Conservation (phyloP, 805 yeast species). For the Yarrowia keelungensis region DNA sequence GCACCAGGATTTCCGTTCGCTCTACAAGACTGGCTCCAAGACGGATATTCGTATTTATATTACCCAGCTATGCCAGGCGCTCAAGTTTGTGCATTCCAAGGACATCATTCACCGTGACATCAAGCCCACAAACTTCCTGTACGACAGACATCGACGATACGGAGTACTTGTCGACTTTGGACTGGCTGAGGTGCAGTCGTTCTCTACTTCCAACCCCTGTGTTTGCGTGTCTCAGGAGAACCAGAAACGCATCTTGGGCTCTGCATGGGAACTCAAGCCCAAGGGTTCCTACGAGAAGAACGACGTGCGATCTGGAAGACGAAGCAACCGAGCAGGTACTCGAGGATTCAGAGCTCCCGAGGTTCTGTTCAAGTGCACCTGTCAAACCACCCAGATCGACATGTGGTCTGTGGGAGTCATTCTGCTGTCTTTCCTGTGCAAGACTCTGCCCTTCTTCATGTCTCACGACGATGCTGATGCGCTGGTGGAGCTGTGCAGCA, state of each 20-base stretch:
- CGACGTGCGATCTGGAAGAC: constrained; percentile 83
- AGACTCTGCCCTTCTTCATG: constrained; percentile 92
- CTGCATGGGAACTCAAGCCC: constrained; percentile 42
- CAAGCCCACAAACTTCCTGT: constrained; percentile 81
- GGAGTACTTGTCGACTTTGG: constrained; percentile 95
- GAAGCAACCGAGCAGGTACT: constrained; percentile 97
- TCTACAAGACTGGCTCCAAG: constrained; percentile 78
- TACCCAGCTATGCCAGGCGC: constrained; percentile 77
- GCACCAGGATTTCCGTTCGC: constrained; percentile 86
- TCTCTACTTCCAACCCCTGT: constrained; percentile 40
- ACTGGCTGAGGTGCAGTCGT: constrained; percentile 70
- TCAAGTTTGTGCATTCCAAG: constrained; percentile 73
- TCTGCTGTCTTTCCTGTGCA: constrained; percentile 72
- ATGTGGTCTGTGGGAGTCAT: constrained; percentile 95
- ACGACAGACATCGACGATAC: constrained; percentile 66
- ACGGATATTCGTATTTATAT: constrained; percentile 82
- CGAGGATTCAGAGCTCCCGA: constrained; percentile 96
- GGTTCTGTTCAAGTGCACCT: constrained; percentile 82
- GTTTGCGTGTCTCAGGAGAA: constrained; percentile 39
- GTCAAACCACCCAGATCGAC: constrained; percentile 82
- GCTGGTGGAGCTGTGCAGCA: constrained; percentile 76
- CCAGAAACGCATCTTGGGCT: constrained; percentile 36
- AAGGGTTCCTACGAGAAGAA: constrained; percentile 81
- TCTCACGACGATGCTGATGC: constrained; percentile 95
- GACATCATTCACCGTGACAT: constrained; percentile 92